phyloP scores from a whole-genome alignment of 108 stramenopile genomes.

The Skeletonema menzelii region DNA sequence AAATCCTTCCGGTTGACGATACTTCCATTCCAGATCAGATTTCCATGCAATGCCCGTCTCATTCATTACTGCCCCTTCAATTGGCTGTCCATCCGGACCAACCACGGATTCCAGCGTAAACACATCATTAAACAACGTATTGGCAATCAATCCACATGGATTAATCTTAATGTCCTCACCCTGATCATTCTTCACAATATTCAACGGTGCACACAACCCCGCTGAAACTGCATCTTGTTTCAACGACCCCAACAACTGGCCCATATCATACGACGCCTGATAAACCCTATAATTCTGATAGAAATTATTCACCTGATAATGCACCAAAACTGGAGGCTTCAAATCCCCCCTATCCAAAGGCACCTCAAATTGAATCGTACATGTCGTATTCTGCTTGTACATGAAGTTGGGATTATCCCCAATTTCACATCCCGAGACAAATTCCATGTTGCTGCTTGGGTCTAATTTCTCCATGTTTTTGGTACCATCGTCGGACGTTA shows the following conservation, averaged over 20 bases:
- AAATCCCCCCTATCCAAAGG: constrained; percentile 52
- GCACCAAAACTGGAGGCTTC: constrained; percentile 90
- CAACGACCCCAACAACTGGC: constrained; percentile 24
- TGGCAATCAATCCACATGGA: constrained; percentile 98
- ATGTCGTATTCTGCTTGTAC: constrained; percentile 46
- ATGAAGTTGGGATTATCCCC: constrained; percentile 41
- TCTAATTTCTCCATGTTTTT: background rate
- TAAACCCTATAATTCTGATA: constrained; percentile 96
- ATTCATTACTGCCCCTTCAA: constrained; percentile 58
- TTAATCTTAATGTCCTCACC: constrained; percentile 58
- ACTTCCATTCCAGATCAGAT: constrained; percentile 90
- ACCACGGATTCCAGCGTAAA: constrained; percentile 51
- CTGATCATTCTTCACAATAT: constrained; percentile 42
- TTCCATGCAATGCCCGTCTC: constrained; percentile 96
- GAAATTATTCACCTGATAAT: constrained; percentile 97
- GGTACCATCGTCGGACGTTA: background rate
- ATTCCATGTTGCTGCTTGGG: background rate
- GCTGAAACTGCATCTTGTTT: constrained; percentile 22
- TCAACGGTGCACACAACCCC: constrained; percentile 59
- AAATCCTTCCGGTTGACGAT: constrained; percentile 83
- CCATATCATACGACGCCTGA: constrained; percentile 12
- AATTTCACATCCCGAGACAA: constrained; percentile 41
- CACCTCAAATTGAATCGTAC: constrained; percentile 41
- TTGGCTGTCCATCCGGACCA: constrained; percentile 33
- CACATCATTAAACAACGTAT: constrained; percentile 97